Percentiles rank a stretch among this genome's conserved stretches.
Evolutionary conservation across 2,329 filamentous ascomycete genomes (phyloP).

Genomic region (Cercospora sp.): DNA sequence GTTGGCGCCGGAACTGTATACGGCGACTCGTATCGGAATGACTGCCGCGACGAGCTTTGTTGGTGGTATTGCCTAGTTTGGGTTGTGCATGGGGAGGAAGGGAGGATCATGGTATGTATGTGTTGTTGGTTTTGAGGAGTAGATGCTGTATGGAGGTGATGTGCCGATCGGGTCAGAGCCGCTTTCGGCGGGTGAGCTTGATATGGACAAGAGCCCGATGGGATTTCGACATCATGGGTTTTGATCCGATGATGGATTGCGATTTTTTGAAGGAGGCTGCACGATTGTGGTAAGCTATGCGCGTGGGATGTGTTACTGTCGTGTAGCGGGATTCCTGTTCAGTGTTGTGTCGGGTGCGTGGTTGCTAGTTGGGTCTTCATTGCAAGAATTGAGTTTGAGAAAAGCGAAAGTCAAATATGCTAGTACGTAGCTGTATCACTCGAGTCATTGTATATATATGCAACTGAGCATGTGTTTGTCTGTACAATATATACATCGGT

Average conservation of each 20-base stretch:
- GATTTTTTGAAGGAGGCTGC: neutral
- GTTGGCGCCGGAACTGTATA: neutral
- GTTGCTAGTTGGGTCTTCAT: neutral
- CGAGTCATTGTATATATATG: neutral
- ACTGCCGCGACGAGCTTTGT: neutral
- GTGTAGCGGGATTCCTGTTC: neutral
- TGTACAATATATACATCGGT: neutral
- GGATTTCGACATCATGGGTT: neutral
- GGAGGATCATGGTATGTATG: neutral
- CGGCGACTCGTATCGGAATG: neutral
- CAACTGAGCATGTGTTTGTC: neutral
- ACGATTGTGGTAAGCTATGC: neutral
- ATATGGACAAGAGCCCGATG: neutral
- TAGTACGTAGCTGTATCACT: neutral
- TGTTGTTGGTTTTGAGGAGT: neutral
- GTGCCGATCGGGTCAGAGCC: neutral
- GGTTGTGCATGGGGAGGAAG: neutral
- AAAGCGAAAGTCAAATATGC: neutral
- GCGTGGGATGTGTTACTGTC: neutral
- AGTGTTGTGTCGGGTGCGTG: too few relatives aligned
- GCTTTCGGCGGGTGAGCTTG: neutral
- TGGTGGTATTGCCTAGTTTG: neutral
- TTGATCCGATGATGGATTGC: neutral
- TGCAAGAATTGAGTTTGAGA: neutral
- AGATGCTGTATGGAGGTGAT: conserved; percentile 2